Base-by-base conservation (phyloP, 2,329 filamentous ascomycete genomes). In the Monosporascus sp. region DNA sequence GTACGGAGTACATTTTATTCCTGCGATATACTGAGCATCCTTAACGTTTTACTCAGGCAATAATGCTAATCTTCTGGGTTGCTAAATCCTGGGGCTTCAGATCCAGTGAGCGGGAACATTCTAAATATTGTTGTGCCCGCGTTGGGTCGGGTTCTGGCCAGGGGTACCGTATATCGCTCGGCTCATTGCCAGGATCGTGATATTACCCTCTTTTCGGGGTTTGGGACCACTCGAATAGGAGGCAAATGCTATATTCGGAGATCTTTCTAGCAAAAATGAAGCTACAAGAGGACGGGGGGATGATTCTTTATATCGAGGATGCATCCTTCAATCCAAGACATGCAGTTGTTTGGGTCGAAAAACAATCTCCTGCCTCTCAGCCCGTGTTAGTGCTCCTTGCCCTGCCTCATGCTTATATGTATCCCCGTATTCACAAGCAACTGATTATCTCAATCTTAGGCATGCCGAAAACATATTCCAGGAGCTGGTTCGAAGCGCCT, bases 401-500 rank as follows among this genome's bases (percentile, higher is more conserved):
- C 39, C 37, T 37, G 17, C 38, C 7, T 37, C 47, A 38, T 31
- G 15, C 24, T 41, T 31, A 8, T 46, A 18, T 31, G 14, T 27
- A 27, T 27, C 17, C 27, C 3, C 8, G n/a, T 49, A 47, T 56
- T 64, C 48, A 62, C 53, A 27, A 35, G 15, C 20, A 43, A 46
- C 38, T 50, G 48, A 50, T 55, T 41, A 57, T 52, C 9, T 14
- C 31, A 25, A 39, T 39, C n/a, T 25, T 47, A 68, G 65, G 51
- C 48, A 59, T 25, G 75, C 73, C 22, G 61, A 72, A 54, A 63
- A 63, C 37, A 64, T 81, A 5, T 82, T 82, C 60, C 62, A 73
- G 15, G 68, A 70, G 48, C 72, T 83, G 11, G 69, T 83, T 5
- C 60, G 67, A 17, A 72, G 72, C 53, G 79, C 80, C 27, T 72